Evolutionary conservation across 2,329 filamentous ascomycete species (phyloP).

Genomic region (Ophiostoma ips): DNA sequence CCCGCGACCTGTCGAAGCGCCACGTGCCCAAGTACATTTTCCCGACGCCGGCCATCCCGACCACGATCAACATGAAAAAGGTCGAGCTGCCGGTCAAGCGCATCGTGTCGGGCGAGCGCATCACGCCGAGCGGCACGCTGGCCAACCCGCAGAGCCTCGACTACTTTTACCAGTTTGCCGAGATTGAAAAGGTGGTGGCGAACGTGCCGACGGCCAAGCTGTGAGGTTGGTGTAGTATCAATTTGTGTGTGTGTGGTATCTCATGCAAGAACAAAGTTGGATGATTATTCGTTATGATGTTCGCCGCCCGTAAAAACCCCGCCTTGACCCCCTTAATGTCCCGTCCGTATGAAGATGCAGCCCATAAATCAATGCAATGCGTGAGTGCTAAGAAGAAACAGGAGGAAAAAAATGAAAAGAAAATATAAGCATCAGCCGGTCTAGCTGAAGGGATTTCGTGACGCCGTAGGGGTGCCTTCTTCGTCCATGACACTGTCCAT

Average conservation of each 20-base stretch:
- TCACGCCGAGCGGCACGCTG: slow-evolving; percentile 65
- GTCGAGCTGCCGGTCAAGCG: slow-evolving; percentile 75
- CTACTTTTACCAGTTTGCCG: slow-evolving; percentile 67
- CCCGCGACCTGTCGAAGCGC: slow-evolving; percentile 50
- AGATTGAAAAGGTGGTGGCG: slow-evolving; percentile 45
- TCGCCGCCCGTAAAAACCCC: too few relatives aligned
- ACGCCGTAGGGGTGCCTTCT: slow-evolving; percentile 8
- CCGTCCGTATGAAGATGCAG: neutral
- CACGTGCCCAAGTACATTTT: slow-evolving; percentile 72
- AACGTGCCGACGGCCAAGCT: slow-evolving; percentile 30
- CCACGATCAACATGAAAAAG: slow-evolving; percentile 74
- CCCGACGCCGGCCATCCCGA: slow-evolving; percentile 70
- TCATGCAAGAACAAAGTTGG: too few relatives aligned
- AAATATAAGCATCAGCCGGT: neutral
- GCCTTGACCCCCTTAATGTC: neutral
- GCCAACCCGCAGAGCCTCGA: slow-evolving; percentile 63
- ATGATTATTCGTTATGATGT: too few relatives aligned
- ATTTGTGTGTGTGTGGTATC: too few relatives aligned
- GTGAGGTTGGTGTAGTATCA: slow-evolving; percentile 18
- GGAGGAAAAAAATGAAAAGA: neutral
- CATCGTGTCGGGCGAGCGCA: slow-evolving; percentile 60
- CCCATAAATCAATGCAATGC: neutral
- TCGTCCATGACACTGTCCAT: slow-evolving; percentile 1
- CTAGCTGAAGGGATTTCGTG: slow-evolving; percentile 1
- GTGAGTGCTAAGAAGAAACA: too few relatives aligned